These are phyloP conservation scores for Fusarium anguioides DNA, from an alignment of 2,329 filamentous ascomycete species.

Conservation along the genomic window DNA sequence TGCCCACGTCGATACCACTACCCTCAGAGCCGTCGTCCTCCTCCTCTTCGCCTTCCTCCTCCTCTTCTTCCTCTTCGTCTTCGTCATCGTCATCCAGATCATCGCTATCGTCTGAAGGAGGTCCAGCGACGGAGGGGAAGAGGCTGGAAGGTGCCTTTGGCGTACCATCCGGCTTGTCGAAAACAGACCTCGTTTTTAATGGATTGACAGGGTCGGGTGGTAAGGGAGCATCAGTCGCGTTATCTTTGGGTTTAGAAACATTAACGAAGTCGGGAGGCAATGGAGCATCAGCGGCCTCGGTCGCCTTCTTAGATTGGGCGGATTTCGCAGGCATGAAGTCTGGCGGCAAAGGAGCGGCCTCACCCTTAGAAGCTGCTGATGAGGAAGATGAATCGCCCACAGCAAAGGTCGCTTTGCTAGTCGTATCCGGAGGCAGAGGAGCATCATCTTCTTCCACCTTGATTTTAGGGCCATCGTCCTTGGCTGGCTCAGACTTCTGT, in stretches of 20 bases:
- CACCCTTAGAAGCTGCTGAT: constrained; percentile 54
- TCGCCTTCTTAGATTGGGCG: constrained; percentile 12
- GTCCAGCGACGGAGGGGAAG: constrained; percentile 53
- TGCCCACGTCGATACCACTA: constrained; percentile 73
- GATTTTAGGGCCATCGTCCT: constrained; percentile 49
- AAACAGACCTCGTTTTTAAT: constrained; percentile 27
- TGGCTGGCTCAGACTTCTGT: constrained; percentile 29
- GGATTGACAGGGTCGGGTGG: constrained; percentile 29
- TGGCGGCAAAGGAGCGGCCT: constrained; percentile 59
- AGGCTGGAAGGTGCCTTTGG: constrained; percentile 47
- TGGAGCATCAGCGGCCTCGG: constrained; percentile 44
- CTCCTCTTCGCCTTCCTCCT: constrained; percentile 58
- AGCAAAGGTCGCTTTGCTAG: constrained; percentile 63
- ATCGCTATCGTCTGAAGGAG: constrained; percentile 55
- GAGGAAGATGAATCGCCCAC: constrained; percentile 65
- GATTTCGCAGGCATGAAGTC: constrained; percentile 46
- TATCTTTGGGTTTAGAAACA: constrained; percentile 30
- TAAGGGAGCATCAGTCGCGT: constrained; percentile 22
- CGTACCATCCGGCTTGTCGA: constrained; percentile 50
- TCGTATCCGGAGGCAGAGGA: constrained; percentile 66
- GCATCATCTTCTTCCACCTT: constrained; percentile 52
- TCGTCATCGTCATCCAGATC: constrained; percentile 49
- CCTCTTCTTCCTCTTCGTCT: constrained; percentile 56
- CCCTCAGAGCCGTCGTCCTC: constrained; percentile 65
- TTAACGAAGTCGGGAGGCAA: constrained; percentile 50